phyloP scores from a whole-genome alignment of 768 basidiomycete genomes.

The Boletus speciosus region DNA sequence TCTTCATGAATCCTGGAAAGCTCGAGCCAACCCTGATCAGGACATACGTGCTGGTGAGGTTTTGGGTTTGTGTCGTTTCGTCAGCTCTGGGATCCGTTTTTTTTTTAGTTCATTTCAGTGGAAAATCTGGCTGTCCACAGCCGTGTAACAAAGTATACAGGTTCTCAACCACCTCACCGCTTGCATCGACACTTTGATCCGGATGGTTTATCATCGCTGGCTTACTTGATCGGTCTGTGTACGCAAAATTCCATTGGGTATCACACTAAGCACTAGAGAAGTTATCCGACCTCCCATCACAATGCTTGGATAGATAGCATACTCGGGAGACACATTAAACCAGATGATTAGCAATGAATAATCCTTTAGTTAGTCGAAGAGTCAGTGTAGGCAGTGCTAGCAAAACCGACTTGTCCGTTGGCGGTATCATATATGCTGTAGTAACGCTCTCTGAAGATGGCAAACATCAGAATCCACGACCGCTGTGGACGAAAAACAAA shows the following conservation, averaged over 20 bases:
- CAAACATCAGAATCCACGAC: background rate
- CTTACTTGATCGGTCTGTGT: too few relatives aligned
- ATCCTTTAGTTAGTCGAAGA: conserved; percentile 6
- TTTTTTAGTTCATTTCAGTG: too few relatives aligned
- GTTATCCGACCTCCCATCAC: background rate
- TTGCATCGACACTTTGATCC: too few relatives aligned
- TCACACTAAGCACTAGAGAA: background rate
- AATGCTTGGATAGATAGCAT: background rate
- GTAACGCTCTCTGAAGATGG: conserved; percentile 34
- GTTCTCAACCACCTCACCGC: too few relatives aligned
- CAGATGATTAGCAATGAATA: background rate
- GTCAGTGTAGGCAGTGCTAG: conserved; percentile 34
- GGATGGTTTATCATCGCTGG: too few relatives aligned
- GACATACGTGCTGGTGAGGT: too few relatives aligned
- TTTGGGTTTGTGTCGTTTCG: too few relatives aligned
- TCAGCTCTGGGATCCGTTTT: too few relatives aligned
- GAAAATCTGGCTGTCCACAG: too few relatives aligned
- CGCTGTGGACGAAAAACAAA: background rate
- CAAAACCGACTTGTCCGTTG: conserved; percentile 40
- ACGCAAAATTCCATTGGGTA: background rate
- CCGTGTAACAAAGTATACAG: too few relatives aligned
- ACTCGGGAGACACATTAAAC: background rate
- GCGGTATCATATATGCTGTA: conserved; percentile 42
- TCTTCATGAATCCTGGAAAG: too few relatives aligned
- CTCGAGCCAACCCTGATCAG: too few relatives aligned